phyloP scores from a whole-genome alignment of 164 flowering plant genomes.

The Hamamelis virginiana region DNA sequence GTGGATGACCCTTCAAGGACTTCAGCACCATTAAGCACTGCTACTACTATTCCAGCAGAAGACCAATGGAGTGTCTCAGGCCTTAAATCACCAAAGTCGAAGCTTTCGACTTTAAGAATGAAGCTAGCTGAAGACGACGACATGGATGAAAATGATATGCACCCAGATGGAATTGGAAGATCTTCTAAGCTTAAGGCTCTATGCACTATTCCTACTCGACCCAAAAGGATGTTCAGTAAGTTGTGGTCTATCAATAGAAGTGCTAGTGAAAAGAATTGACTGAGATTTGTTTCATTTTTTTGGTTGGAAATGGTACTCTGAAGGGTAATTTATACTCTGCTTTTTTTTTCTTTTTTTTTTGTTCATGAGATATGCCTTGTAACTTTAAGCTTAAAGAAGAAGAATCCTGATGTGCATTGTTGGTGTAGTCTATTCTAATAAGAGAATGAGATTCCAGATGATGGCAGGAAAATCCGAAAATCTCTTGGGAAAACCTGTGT shows the following conservation, averaged over 20 bases:
- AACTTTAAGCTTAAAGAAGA: constrained; percentile 14
- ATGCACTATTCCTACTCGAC: constrained; percentile 57
- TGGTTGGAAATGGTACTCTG: constrained; percentile 13
- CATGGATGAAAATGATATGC: constrained; percentile 35
- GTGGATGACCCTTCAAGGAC: constrained; percentile 48
- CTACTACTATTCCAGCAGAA: constrained; percentile 38
- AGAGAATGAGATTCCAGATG: constrained; percentile 16
- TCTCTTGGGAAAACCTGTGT: background rate
- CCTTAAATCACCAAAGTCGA: constrained; percentile 64
- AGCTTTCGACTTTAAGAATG: constrained; percentile 65
- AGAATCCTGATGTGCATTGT: constrained; percentile 34
- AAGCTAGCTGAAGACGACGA: constrained; percentile 79
- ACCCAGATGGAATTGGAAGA: constrained; percentile 35
- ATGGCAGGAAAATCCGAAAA: background rate
- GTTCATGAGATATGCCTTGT: constrained; percentile 2
- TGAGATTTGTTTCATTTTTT: constrained; percentile 21
- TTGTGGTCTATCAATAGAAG: constrained; percentile 70
- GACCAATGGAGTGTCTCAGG: constrained; percentile 82
- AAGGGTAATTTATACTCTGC: constrained; percentile 7
- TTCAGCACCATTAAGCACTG: constrained; percentile 31
- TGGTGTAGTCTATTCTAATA: constrained; percentile 37
- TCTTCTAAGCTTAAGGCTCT: constrained; percentile 52
- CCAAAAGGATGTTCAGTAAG: constrained; percentile 82
- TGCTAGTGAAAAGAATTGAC: constrained; percentile 60
- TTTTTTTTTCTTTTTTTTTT: constrained; percentile 12